Percentiles rank a stretch among this genome's conserved stretches.
These are phyloP conservation scores for Apiospora phragmitis DNA, from an alignment of 2,329 filamentous ascomycete genomes.

Conservation along the genomic window DNA sequence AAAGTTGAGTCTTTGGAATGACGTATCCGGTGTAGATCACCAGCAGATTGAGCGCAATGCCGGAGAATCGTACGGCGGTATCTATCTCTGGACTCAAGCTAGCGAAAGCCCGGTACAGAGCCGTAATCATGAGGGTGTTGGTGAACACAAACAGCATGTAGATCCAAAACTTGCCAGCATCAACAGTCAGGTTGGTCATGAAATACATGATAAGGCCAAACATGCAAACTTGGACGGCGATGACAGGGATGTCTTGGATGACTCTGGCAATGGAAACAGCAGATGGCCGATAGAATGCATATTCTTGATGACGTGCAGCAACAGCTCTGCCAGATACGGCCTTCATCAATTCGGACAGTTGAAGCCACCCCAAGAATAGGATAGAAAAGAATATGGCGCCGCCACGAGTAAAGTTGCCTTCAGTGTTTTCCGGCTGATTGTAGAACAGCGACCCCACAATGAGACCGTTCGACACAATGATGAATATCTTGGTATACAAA, in stretches of 20 bases:
- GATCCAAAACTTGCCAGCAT: constrained; percentile 68
- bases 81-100: constrained; percentile 45
- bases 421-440: constrained; percentile 58
- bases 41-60: constrained; percentile 58
- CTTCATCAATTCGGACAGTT: constrained; percentile 76
- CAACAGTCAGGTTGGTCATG: constrained; percentile 69
- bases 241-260: constrained; percentile 58
- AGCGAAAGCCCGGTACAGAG: constrained; percentile 34
- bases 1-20: constrained; percentile 56
- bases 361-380: constrained; percentile 63
- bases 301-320: constrained; percentile 45
- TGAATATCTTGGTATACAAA: constrained; percentile 77
- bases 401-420: constrained; percentile 60
- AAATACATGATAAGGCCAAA: constrained; percentile 78
- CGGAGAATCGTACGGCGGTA: constrained; percentile 60
- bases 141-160: constrained; percentile 57
- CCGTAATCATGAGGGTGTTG: constrained; percentile 30
- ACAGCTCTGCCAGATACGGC: constrained; percentile 72
- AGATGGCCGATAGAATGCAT: constrained; percentile 54
- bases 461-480: constrained; percentile 70
- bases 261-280: constrained; percentile 59
- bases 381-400: constrained; percentile 52
- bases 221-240: constrained; percentile 63
- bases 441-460: constrained; percentile 82
- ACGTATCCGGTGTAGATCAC: constrained; percentile 70